Evolutionary conservation across 768 basidiomycete species (phyloP).

Genomic region (Chalciporus piperatus): DNA sequence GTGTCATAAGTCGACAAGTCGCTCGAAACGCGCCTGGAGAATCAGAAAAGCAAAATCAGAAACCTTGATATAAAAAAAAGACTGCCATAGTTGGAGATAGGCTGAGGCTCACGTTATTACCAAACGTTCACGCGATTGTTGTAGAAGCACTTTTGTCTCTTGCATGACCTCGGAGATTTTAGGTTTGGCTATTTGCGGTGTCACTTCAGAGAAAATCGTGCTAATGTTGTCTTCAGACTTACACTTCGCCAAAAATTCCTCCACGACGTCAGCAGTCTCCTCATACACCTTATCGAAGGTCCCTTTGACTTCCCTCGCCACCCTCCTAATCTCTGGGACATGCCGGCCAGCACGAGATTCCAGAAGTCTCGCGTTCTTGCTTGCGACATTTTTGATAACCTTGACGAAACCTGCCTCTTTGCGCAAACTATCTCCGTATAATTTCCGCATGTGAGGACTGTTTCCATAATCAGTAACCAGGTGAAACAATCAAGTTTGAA

Average conservation of each 20-base stretch:
- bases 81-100: background rate
- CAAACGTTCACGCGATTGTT: slow-evolving; percentile 86
- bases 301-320: slow-evolving; percentile 89
- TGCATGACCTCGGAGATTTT: slow-evolving; percentile 85
- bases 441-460: slow-evolving; percentile 97
- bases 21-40: slow-evolving; percentile 67
- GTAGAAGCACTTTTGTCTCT: slow-evolving; percentile 87
- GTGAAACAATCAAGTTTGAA: background rate
- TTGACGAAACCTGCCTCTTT: slow-evolving; percentile 98
- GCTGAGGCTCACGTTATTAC: slow-evolving; percentile 76
- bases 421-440: slow-evolving; percentile 90
- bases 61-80: background rate
- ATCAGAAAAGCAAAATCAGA: background rate
- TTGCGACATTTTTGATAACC: slow-evolving; percentile 93
- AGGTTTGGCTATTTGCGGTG: slow-evolving; percentile 63
- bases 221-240: slow-evolving; percentile 26
- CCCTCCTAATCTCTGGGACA: slow-evolving; percentile 76
- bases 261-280: slow-evolving; percentile 88
- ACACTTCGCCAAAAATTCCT: slow-evolving; percentile 93
- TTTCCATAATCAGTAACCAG: background rate
- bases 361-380: slow-evolving; percentile 72
- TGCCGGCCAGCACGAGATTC: slow-evolving; percentile 78
- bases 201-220: slow-evolving; percentile 7
- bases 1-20: slow-evolving; percentile 80
- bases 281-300: slow-evolving; percentile 96